These are phyloP conservation scores for Panicum miliaceum DNA, from an alignment of 176 grass and related monocot genomes.

Conservation along the genomic window DNA sequence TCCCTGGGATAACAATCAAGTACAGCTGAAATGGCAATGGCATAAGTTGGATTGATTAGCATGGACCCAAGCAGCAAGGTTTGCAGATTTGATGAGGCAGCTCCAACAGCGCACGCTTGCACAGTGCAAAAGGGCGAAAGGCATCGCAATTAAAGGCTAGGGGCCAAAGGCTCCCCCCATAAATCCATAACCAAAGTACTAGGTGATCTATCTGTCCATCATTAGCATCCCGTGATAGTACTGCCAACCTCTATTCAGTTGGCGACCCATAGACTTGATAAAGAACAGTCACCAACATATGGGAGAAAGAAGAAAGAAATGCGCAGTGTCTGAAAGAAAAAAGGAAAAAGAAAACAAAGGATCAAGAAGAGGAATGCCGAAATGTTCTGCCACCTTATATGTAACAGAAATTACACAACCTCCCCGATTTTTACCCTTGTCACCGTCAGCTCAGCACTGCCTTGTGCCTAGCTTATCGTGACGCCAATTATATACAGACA, in stretches of 20 bases:
- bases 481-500: slow-evolving; percentile 32
- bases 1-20: too few relatives aligned
- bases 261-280: background rate
- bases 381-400: background rate
- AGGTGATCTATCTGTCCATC: slow-evolving; percentile 27
- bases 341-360: background rate
- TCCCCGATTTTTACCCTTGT: background rate
- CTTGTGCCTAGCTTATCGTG: background rate
- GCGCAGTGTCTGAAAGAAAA: background rate
- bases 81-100: slow-evolving; percentile 9
- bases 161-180: background rate
- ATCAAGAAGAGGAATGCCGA: background rate
- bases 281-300: background rate
- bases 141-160: background rate
- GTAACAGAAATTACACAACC: background rate
- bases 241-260: slow-evolving; percentile 26
- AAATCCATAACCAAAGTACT: slow-evolving; percentile 15
- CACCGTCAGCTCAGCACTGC: background rate
- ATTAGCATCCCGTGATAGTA: slow-evolving; percentile 40
- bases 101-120: slow-evolving; percentile 34
- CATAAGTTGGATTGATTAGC: too few relatives aligned
- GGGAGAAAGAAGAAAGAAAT: slow-evolving; percentile 7
- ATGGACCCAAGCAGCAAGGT: background rate
- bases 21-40: too few relatives aligned
- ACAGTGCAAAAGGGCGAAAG: slow-evolving; percentile 40